Evolutionary conservation across 202 grass and related monocot species (phyloP).

Genomic region (Saccharum hybrid): DNA sequence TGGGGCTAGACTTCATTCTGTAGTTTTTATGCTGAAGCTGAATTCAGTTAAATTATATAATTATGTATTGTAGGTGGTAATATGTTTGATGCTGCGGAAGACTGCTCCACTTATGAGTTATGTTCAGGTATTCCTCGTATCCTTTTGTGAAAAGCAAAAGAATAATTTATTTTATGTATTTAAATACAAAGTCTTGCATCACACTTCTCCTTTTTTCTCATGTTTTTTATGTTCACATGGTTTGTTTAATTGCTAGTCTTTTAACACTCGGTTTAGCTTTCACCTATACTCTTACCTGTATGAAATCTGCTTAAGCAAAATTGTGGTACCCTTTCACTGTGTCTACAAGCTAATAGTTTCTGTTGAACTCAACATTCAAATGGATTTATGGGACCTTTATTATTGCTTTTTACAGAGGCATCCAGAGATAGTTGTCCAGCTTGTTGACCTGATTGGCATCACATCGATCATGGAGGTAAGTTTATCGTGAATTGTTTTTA

Average conservation of each 20-base stretch:
- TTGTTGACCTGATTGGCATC: constrained; percentile 95
- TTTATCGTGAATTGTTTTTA: constrained; percentile 20
- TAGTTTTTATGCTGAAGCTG: constrained; percentile 28
- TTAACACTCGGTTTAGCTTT: constrained; percentile 15
- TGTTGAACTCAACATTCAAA: constrained; percentile 20
- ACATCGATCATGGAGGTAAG: constrained; percentile 97
- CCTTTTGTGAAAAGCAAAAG: neutral
- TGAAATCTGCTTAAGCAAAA: neutral
- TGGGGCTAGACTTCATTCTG: constrained; percentile 17
- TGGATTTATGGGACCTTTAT: constrained; percentile 5
- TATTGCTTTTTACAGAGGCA: constrained; percentile 58
- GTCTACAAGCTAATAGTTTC: constrained; percentile 30
- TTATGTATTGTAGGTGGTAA: constrained; percentile 74
- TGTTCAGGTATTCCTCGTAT: constrained; percentile 81
- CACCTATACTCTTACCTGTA: neutral
- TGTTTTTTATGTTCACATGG: neutral
- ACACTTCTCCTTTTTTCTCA: neutral
- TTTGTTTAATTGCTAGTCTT: constrained; percentile 18
- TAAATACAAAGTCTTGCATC: neutral
- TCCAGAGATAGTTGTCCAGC: constrained; percentile 82
- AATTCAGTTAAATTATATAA: constrained; percentile 34
- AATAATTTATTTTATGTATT: constrained; percentile 8
- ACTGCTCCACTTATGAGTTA: constrained; percentile 76
- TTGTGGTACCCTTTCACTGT: neutral
- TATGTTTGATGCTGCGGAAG: constrained; percentile 97